Evolutionary conservation across 257 asterid species (phyloP).

Genomic region (Voacanga thouarsii): DNA sequence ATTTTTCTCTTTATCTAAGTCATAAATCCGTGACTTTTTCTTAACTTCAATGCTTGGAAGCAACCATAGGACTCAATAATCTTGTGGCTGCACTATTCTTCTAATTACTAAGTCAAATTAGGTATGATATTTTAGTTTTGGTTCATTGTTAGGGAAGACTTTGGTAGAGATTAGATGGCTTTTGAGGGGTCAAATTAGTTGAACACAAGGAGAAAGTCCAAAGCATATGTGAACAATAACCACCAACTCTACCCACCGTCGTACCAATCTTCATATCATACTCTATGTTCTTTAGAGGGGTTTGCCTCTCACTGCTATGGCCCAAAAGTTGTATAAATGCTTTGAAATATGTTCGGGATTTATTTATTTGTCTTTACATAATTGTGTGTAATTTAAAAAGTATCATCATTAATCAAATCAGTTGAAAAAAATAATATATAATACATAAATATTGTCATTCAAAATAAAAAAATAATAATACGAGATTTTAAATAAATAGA

Average conservation of each 20-base stretch:
- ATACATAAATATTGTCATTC: too few species aligned
- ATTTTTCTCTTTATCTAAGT: background rate
- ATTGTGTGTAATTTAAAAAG: too few species aligned
- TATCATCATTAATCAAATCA: too few species aligned
- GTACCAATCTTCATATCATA: background rate
- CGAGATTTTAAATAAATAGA: too few species aligned
- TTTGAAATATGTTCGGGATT: background rate
- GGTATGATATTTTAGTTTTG: background rate
- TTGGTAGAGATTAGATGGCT: background rate
- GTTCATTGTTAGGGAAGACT: conserved; percentile 1
- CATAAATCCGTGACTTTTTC: background rate
- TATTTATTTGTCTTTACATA: too few species aligned
- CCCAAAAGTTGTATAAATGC: too few species aligned
- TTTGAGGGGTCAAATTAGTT: background rate
- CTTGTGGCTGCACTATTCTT: background rate
- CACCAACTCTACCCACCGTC: background rate
- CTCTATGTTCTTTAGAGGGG: background rate
- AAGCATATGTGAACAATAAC: background rate
- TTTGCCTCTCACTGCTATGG: too few species aligned
- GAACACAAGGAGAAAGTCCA: background rate
- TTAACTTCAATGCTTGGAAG: too few species aligned
- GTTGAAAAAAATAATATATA: too few species aligned
- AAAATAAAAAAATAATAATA: too few species aligned
- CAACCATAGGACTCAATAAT: background rate
- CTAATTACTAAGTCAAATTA: background rate